Percentiles rank a stretch among this genome's conserved stretches.
Conservation (phyloP, 176 grass and related monocot genomes). For the Oryza meyeriana region DNA sequence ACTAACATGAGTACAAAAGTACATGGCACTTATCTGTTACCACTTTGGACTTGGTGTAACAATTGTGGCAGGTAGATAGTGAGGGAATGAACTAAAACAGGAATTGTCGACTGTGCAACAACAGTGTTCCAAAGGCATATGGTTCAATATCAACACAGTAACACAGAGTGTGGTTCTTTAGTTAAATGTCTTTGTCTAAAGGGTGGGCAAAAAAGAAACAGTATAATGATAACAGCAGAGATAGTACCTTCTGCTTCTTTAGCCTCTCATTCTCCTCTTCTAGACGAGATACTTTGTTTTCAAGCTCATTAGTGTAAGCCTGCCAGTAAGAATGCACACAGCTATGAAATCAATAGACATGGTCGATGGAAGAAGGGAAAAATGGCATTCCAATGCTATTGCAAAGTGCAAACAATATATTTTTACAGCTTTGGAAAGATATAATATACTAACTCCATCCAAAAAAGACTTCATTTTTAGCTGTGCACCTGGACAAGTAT, state of each 20-base stretch:
- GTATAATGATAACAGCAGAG: conserved; percentile 12
- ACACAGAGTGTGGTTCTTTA: conserved; percentile 5
- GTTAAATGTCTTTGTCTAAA: background rate
- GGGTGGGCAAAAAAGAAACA: background rate
- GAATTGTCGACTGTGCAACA: background rate
- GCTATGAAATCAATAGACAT: background rate
- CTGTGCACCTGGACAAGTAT: too few species aligned
- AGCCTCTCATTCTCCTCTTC: conserved; percentile 79
- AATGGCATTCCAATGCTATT: background rate
- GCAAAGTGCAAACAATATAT: background rate
- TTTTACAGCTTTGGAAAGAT: background rate
- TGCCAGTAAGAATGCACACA: conserved; percentile 28
- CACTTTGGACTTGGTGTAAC: background rate
- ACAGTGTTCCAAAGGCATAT: background rate
- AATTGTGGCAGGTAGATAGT: background rate
- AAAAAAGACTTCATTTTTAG: too few species aligned
- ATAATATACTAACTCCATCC: too few species aligned
- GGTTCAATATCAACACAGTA: background rate
- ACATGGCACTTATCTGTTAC: background rate
- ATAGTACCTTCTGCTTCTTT: conserved; percentile 86
- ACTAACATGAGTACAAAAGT: conserved; percentile 5
- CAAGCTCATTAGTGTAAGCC: conserved; percentile 97
- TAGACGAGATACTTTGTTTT: conserved; percentile 83
- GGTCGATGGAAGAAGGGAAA: background rate
- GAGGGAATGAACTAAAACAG: background rate